Percentiles rank a stretch among this genome's conserved stretches.
Evolutionary conservation across 2,329 filamentous ascomycete genomes (phyloP).

Genomic region (Aspergillus sp.): DNA sequence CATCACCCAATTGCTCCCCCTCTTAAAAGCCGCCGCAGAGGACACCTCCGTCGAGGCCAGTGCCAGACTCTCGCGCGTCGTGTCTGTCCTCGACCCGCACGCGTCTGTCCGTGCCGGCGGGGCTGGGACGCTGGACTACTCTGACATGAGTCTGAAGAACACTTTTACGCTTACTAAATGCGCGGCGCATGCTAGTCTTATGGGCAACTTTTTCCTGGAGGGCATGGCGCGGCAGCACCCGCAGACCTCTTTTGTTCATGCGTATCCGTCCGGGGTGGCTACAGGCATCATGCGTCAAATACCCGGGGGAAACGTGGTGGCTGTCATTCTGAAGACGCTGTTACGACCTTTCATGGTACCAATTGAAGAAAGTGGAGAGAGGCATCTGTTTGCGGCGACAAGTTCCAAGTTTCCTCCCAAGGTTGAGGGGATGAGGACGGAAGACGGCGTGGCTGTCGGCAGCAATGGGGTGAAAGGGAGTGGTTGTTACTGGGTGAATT

Average conservation of each 20-base stretch:
- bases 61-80: slow-evolving; percentile 34
- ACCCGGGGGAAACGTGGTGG: slow-evolving; percentile 26
- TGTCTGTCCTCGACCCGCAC: slow-evolving; percentile 37
- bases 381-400: slow-evolving; percentile 8
- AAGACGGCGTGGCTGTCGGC: slow-evolving; percentile 10
- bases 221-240: slow-evolving; percentile 30
- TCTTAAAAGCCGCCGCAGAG: slow-evolving; percentile 24
- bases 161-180: slow-evolving; percentile 33
- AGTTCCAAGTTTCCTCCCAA: slow-evolving; percentile 23
- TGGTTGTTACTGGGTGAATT: slow-evolving; percentile 17
- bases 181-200: slow-evolving; percentile 37
- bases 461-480: slow-evolving; percentile 13
- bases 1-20: slow-evolving; percentile 40
- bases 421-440: slow-evolving; percentile 6
- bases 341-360: slow-evolving; percentile 15
- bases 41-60: background rate
- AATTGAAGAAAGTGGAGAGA: slow-evolving; percentile 40
- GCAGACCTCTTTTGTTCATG: slow-evolving; percentile 37
- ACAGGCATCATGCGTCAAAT: slow-evolving; percentile 37
- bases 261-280: slow-evolving; percentile 39
- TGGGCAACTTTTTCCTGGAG: slow-evolving; percentile 34
- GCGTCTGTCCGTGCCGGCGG: slow-evolving; percentile 25
- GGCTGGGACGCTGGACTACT: slow-evolving; percentile 34
- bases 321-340: slow-evolving; percentile 13
- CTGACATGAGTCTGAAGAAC: slow-evolving; percentile 41